Percentiles rank a stretch among this genome's conserved stretches.
Conservation (phyloP, 345 rosid genomes). For the Linum lewisii region DNA sequence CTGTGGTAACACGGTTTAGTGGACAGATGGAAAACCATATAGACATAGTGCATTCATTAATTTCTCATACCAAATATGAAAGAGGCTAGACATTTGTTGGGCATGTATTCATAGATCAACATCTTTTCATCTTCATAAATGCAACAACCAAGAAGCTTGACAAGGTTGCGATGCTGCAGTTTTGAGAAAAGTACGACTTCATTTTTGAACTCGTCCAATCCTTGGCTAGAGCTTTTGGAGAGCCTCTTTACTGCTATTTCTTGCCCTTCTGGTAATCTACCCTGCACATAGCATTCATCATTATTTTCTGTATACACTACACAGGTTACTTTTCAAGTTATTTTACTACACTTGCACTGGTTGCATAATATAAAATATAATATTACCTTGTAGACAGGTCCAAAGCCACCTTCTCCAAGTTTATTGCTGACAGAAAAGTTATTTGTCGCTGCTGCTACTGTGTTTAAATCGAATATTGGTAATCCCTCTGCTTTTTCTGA, state of each 20-base stretch:
- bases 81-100: neutral
- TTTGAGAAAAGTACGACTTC: neutral
- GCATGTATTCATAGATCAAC: constrained; percentile 7
- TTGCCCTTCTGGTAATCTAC: neutral
- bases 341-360: too few relatives aligned
- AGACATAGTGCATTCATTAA: neutral
- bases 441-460: neutral
- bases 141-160: constrained; percentile 4
- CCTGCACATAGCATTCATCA: neutral
- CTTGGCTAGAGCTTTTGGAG: neutral
- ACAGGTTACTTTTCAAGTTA: neutral
- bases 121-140: neutral
- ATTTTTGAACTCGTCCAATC: constrained; percentile 1
- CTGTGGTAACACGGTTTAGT: neutral
- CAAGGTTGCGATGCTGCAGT: constrained; percentile 2
- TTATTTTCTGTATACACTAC: neutral
- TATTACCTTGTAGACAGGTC: constrained; percentile 1
- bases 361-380: neutral
- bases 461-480: neutral
- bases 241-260: constrained; percentile 5
- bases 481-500: neutral
- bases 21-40: neutral
- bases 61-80: neutral
- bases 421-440: neutral
- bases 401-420: constrained; percentile 4